Percentiles rank a stretch among this genome's conserved stretches.
Evolutionary conservation across 2,329 filamentous ascomycete genomes (phyloP).

Genomic region (Aspergillus flavus): DNA sequence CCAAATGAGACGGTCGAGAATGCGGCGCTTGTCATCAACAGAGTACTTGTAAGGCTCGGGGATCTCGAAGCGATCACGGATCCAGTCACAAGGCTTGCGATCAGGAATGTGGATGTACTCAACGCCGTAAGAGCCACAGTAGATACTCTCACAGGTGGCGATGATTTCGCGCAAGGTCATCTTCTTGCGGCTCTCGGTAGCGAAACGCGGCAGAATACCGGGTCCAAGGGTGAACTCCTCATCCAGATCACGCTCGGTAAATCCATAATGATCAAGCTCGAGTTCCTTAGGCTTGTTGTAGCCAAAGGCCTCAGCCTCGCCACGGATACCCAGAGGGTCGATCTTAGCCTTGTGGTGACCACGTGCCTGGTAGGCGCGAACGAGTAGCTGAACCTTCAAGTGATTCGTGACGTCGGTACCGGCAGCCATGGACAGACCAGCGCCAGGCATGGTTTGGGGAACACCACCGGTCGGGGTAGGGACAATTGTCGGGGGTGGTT

Average conservation of each 20-base stretch:
- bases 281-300: constrained; percentile 91
- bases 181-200: constrained; percentile 83
- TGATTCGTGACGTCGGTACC: constrained; percentile 90
- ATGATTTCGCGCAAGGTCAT: constrained; percentile 97
- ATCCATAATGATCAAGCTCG: constrained; percentile 89
- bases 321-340: constrained; percentile 91
- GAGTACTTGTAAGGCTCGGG: constrained; percentile 96
- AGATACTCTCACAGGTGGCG: constrained; percentile 88
- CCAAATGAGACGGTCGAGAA: constrained; percentile 97
- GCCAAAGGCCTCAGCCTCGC: constrained; percentile 79
- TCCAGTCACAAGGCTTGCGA: constrained; percentile 96
- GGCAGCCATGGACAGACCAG: constrained; percentile 65
- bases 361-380: constrained; percentile 95
- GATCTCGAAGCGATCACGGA: constrained; percentile 91
- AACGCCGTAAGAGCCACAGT: constrained; percentile 95
- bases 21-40: constrained; percentile 95
- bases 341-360: constrained; percentile 98
- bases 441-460: constrained; percentile 69
- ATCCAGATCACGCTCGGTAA: constrained; percentile 91
- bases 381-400: constrained; percentile 94
- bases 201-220: constrained; percentile 93
- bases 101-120: constrained; percentile 99
- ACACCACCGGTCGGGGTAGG: constrained; percentile 79
- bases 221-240: constrained; percentile 89
- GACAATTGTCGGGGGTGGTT: constrained; percentile 88